phyloP scores from a whole-genome alignment of 768 basidiomycete genomes.

The Royoungia palumana region DNA sequence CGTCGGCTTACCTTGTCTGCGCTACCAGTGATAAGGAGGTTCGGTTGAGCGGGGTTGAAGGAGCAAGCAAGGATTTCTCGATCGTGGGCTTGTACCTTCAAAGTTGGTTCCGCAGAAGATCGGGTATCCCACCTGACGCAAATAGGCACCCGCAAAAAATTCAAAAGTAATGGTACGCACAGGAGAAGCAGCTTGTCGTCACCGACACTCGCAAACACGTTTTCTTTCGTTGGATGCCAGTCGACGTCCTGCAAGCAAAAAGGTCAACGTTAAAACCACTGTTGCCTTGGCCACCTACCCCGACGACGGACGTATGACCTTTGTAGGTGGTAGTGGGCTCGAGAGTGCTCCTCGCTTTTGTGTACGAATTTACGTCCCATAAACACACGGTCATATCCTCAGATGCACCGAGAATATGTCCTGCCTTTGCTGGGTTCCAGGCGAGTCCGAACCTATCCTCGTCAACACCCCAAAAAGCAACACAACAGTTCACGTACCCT shows the following conservation, averaged over 20 bases:
- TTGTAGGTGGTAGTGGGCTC: conserved; percentile 82
- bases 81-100: conserved; percentile 81
- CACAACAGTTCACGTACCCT: conserved; percentile 62
- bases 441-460: conserved; percentile 83
- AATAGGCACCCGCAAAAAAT: background rate
- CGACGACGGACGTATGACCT: conserved; percentile 90
- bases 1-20: conserved; percentile 73
- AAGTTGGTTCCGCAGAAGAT: conserved; percentile 60
- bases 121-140: conserved; percentile 86
- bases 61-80: conserved; percentile 88
- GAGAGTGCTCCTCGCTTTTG: conserved; percentile 71
- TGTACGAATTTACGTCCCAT: conserved; percentile 93
- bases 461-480: conserved; percentile 2
- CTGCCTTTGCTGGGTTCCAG: conserved; percentile 84
- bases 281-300: conserved; percentile 48
- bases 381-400: conserved; percentile 96
- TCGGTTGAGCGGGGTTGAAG: conserved; percentile 79
- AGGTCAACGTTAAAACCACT: background rate
- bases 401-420: conserved; percentile 86
- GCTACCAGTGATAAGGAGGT: conserved; percentile 85
- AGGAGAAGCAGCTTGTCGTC: conserved; percentile 94
- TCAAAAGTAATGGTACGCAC: conserved; percentile 45
- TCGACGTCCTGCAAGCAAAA: conserved; percentile 75
- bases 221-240: conserved; percentile 83
- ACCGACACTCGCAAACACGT: conserved; percentile 90